Conservation (phyloP, 768 basidiomycete genomes). For the Lactarius akahatsu region DNA sequence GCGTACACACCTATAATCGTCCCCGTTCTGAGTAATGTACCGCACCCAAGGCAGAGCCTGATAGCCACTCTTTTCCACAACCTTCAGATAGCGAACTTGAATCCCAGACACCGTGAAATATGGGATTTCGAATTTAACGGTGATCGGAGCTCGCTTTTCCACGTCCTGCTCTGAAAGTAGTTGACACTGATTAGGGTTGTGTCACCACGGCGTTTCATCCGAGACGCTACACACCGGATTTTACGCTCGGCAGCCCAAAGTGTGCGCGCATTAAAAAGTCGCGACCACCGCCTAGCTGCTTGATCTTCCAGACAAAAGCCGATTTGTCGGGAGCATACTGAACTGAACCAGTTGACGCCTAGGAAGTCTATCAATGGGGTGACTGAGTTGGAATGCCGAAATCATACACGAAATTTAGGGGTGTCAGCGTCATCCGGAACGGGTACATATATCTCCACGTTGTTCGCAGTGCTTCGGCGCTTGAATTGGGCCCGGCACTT, state of each 20-base stretch:
- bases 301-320: constrained; percentile 99
- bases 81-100: constrained; percentile 96
- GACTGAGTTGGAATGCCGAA: not conserved
- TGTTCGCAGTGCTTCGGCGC: constrained; percentile 92
- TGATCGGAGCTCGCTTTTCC: constrained; percentile 91
- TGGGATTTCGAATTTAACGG: constrained; percentile 97
- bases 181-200: not conserved
- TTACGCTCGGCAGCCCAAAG: constrained; percentile 93
- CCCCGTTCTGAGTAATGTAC: constrained; percentile 90
- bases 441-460: constrained; percentile 98
- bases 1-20: constrained; percentile 77
- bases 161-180: constrained; percentile 58
- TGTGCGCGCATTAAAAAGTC: constrained; percentile 99
- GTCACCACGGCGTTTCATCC: not conserved
- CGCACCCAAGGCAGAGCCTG: constrained; percentile 95
- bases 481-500: constrained; percentile 98
- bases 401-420: constrained; percentile 88
- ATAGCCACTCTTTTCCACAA: constrained; percentile 98
- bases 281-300: constrained; percentile 91
- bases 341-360: constrained; percentile 94
- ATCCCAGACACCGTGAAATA: constrained; percentile 98
- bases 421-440: constrained; percentile 98
- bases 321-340: constrained; percentile 98
- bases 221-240: constrained; percentile 56
- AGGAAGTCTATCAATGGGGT: not conserved